These are phyloP conservation scores for Tagetes erecta DNA, from an alignment of 129 eudicot species.

Conservation along the genomic window DNA sequence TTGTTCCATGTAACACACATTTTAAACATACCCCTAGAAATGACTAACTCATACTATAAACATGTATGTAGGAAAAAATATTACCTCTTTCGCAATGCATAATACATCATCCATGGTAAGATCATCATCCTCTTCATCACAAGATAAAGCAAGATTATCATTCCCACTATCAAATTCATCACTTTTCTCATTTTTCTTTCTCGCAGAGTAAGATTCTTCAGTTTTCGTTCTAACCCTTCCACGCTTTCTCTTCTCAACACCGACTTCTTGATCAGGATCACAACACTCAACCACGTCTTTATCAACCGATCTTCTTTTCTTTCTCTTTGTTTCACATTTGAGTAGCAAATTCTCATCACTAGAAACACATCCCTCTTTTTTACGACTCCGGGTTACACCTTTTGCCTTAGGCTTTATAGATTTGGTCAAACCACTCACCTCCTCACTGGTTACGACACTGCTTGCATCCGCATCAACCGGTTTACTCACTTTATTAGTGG, in stretches of 20 bases:
- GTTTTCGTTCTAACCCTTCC: slow-evolving; percentile 26
- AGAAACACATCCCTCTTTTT: slow-evolving; percentile 18
- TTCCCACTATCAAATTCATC: slow-evolving; percentile 12
- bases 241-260: slow-evolving; percentile 29
- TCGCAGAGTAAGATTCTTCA: slow-evolving; percentile 21
- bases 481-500: slow-evolving; percentile 28
- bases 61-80: slow-evolving; percentile 2
- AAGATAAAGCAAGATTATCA: slow-evolving; percentile 26
- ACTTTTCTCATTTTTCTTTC: slow-evolving; percentile 18
- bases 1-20: not conserved
- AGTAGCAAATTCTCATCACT: slow-evolving; percentile 23
- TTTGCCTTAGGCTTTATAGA: slow-evolving; percentile 25
- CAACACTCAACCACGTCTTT: slow-evolving; percentile 15
- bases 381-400: slow-evolving; percentile 3
- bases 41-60: slow-evolving; percentile 8
- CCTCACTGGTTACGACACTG: slow-evolving; percentile 11
- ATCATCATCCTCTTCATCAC: slow-evolving; percentile 48
- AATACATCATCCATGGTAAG: slow-evolving; percentile 69
- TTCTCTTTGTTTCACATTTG: slow-evolving; percentile 43
- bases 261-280: slow-evolving; percentile 24
- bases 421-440: slow-evolving; percentile 5
- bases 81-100: slow-evolving; percentile 69
- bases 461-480: slow-evolving; percentile 7
- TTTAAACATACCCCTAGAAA: not conserved
- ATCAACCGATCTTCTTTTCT: slow-evolving; percentile 31